Percentiles rank a stretch among this genome's conserved stretches.
These are phyloP conservation scores for Xylariaceae sp. DNA, from an alignment of 2,329 filamentous ascomycete genomes.

Conservation along the genomic window DNA sequence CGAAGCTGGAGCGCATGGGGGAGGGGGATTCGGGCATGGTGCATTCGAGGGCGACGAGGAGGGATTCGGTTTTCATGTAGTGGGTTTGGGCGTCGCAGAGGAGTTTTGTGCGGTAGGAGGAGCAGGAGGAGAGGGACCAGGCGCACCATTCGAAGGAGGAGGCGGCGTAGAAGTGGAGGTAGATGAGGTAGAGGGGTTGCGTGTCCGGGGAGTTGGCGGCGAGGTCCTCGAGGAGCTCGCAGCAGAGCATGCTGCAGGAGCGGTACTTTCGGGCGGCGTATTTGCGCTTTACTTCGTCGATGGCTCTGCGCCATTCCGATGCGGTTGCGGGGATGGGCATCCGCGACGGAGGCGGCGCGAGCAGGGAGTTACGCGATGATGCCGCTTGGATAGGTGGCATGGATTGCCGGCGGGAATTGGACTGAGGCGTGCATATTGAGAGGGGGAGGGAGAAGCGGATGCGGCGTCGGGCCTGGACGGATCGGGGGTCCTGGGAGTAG, in stretches of 20 bases:
- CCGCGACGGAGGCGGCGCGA: constrained; percentile 22
- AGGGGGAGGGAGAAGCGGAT: constrained; percentile 13
- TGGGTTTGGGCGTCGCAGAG: constrained; percentile 48
- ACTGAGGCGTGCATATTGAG: constrained; percentile 4
- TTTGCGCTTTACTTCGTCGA: constrained; percentile 50
- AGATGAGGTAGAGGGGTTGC: constrained; percentile 52
- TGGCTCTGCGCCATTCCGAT: constrained; percentile 47
- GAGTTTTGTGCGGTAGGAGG: constrained; percentile 43
- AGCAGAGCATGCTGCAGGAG: constrained; percentile 48
- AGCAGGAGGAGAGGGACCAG: constrained; percentile 41
- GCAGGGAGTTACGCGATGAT: constrained; percentile 24
- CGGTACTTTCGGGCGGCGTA: constrained; percentile 48
- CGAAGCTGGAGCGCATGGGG: constrained; percentile 34
- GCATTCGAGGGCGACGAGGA: constrained; percentile 46
- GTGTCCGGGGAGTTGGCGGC: constrained; percentile 38
- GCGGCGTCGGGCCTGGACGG: constrained; percentile 16
- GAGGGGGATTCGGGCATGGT: constrained; percentile 34
- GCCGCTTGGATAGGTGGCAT: constrained; percentile 21
- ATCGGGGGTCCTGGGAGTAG: constrained; percentile 3
- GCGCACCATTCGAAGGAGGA: constrained; percentile 55
- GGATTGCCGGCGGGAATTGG: constrained; percentile 30
- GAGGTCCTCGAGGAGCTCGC: constrained; percentile 47
- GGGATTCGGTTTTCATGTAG: constrained; percentile 44
- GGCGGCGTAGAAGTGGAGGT: constrained; percentile 58
- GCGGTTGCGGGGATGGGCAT: constrained; percentile 39